Evolutionary conservation across 2,329 filamentous ascomycete genomes (phyloP), one percentile per base, ranked within the genome.

Genomic region (Fusarium concolor): DNA sequence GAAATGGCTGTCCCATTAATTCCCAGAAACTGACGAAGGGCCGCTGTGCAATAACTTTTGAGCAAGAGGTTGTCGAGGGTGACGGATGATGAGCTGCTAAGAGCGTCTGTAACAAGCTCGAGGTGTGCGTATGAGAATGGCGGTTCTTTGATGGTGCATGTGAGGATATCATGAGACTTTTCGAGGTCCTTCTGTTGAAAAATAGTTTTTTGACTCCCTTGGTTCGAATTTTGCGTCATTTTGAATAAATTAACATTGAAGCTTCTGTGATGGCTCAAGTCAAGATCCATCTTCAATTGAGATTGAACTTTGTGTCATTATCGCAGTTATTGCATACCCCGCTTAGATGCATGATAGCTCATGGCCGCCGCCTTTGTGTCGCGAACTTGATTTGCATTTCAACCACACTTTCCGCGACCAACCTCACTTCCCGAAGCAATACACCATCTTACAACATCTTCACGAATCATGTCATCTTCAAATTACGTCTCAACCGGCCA

Each of bases 401-500:
- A 53, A 59, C 45, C 11, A 28, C 11, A 22, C 42, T 57, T 41
- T 58, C 17, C 31, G 18, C 45, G 37, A 37, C 35, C 43, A 51
- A 67, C 49, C 24, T 29, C 28, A 14, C 37, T 31, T 41, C 3
- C 35, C 26, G 26, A 42, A 37, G n/a, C 22, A 38, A 62, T 55
- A 26, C 2, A 20, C 18, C 4, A 28, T 20, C 12, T 35, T n/a
- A 28, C 47, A 9, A 39, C 31, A 15, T 18, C 12, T 24, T 15
- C 11, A 20, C 24, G 41, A 51, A 47, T 10, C 29, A 84, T 84
- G 82, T 80, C 74, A 17, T 71, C 72, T 17, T 77, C 83, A 59
- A 91, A 89, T 79, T 94, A 89, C 79, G 90, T 94, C 65, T 82
- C 91, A 17, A 86, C 92, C 9, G 86, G 85, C 77, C 92, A 96